phyloP scores from a whole-genome alignment of 1,284 basidiomycete genomes.

The Cryptococcus sp. region DNA sequence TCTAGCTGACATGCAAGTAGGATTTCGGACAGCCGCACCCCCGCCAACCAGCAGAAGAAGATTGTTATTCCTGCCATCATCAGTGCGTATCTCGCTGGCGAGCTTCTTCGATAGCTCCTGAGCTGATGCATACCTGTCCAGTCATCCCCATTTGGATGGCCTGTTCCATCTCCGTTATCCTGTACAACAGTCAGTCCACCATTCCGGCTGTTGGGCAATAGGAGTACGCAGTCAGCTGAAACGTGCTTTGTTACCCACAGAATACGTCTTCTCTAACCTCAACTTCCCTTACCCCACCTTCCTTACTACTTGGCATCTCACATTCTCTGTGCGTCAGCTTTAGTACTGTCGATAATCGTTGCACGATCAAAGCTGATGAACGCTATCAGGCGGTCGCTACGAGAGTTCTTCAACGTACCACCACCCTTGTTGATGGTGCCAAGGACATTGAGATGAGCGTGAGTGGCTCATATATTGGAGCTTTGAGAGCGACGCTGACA shows the following conservation, averaged over 20 bases:
- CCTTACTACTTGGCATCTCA: conserved; percentile 81
- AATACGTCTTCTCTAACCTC: conserved; percentile 81
- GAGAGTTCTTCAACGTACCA: conserved; percentile 83
- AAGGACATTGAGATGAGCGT: conserved; percentile 81
- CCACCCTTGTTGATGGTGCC: conserved; percentile 81
- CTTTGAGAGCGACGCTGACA: neutral
- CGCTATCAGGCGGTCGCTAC: conserved; percentile 78
- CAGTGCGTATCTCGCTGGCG: conserved; percentile 36
- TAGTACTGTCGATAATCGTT: neutral
- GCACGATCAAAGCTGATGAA: neutral
- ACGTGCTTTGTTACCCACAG: conserved; percentile 17
- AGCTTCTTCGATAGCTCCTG: neutral
- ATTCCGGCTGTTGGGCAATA: neutral
- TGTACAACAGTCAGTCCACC: conserved; percentile 74
- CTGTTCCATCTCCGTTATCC: conserved; percentile 86
- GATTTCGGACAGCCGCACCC: conserved; percentile 22
- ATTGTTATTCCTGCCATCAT: conserved; percentile 51
- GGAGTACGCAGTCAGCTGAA: neutral
- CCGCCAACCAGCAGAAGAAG: conserved; percentile 48
- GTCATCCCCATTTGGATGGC: conserved; percentile 66
- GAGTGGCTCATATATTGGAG: conserved; percentile 25
- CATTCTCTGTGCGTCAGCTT: conserved; percentile 68
- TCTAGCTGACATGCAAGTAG: conserved; percentile 1
- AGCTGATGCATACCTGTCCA: conserved; percentile 17
- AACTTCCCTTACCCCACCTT: conserved; percentile 84